Percentiles rank a stretch among this genome's conserved stretches.
phyloP scores from a whole-genome alignment of 768 basidiomycete genomes.

The Gymnopilus junonius region DNA sequence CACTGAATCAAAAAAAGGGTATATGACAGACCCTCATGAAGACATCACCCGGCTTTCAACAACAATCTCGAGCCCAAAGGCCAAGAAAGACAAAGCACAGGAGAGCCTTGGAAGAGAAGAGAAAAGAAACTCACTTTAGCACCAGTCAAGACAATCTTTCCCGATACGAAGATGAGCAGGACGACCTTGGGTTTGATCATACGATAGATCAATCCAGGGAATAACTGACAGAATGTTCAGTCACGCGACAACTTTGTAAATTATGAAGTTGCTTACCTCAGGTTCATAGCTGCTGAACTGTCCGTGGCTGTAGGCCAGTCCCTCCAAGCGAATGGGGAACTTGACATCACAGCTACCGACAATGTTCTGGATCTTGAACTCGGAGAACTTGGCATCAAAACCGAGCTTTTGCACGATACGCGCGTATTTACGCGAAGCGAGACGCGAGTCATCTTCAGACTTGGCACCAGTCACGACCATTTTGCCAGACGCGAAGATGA shows the following conservation, averaged over 20 bases:
- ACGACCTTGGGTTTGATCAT: slow-evolving; percentile 99
- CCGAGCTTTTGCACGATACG: slow-evolving; percentile 99
- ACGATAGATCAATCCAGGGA: slow-evolving; percentile 98
- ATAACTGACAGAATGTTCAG: slow-evolving; percentile 61
- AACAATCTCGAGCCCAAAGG: slow-evolving; percentile 12
- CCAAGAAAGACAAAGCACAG: slow-evolving; percentile 16
- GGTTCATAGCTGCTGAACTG: slow-evolving; percentile 98
- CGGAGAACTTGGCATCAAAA: slow-evolving; percentile 98
- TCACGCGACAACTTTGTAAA: not conserved
- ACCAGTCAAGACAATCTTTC: slow-evolving; percentile 98
- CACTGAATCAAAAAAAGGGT: slow-evolving; percentile 36
- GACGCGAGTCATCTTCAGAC: slow-evolving; percentile 95
- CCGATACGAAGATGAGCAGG: slow-evolving; percentile 96
- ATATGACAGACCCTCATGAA: slow-evolving; percentile 12
- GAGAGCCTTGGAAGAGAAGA: slow-evolving; percentile 24
- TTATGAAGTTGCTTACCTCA: slow-evolving; percentile 63
- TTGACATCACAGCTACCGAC: slow-evolving; percentile 98
- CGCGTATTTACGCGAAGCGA: slow-evolving; percentile 98
- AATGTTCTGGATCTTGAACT: slow-evolving; percentile 99
- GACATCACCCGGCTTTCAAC: slow-evolving; percentile 23
- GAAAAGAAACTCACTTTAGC: slow-evolving; percentile 78
- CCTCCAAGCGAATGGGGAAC: slow-evolving; percentile 98
- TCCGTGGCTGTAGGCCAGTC: slow-evolving; percentile 96
- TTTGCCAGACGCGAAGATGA: slow-evolving; percentile 99
- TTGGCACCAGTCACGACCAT: slow-evolving; percentile 99